Percentiles rank a stretch among this genome's conserved stretches.
Conservation (phyloP, 495 filamentous ascomycete genomes). For the Penicillium steckii region DNA sequence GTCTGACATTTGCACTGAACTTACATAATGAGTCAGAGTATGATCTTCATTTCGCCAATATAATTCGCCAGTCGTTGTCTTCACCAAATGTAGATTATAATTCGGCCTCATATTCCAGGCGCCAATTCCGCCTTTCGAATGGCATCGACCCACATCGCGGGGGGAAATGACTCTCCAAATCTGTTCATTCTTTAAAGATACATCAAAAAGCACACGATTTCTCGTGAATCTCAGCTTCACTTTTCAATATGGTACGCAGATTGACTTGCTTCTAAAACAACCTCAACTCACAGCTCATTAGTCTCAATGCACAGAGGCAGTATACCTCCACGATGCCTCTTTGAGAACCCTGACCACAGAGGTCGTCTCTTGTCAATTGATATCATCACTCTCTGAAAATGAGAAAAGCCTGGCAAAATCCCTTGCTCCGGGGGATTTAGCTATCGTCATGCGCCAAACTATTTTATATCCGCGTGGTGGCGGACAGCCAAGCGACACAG, state of each 20-base stretch:
- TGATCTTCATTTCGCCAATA: too few species aligned
- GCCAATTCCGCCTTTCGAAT: slow-evolving; percentile 5
- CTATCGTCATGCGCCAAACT: slow-evolving; percentile 53
- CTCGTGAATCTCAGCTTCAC: neutral
- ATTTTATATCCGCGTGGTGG: slow-evolving; percentile 68
- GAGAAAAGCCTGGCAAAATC: slow-evolving; percentile 34
- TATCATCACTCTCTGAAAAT: slow-evolving; percentile 46
- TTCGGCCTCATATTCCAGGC: slow-evolving; percentile 11
- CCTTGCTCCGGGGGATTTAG: slow-evolving; percentile 15
- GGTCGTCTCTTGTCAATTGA: slow-evolving; percentile 43
- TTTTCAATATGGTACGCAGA: too few species aligned
- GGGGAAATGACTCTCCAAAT: neutral
- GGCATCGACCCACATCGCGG: slow-evolving; percentile 8
- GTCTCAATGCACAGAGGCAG: slow-evolving; percentile 23
- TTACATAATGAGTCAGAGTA: too few species aligned
- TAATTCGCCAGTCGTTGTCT: too few species aligned
- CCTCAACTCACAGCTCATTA: neutral
- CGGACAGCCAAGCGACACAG: slow-evolving; percentile 62
- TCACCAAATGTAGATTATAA: too few species aligned
- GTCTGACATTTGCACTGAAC: too few species aligned
- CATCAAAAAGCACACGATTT: neutral
- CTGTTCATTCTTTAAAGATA: neutral
- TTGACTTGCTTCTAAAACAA: too few species aligned
- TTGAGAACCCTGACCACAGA: slow-evolving; percentile 45
- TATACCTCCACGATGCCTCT: slow-evolving; percentile 56